Base-by-base conservation (phyloP, 2,329 filamentous ascomycete genomes). In the Didymosphaeria variabile region DNA sequence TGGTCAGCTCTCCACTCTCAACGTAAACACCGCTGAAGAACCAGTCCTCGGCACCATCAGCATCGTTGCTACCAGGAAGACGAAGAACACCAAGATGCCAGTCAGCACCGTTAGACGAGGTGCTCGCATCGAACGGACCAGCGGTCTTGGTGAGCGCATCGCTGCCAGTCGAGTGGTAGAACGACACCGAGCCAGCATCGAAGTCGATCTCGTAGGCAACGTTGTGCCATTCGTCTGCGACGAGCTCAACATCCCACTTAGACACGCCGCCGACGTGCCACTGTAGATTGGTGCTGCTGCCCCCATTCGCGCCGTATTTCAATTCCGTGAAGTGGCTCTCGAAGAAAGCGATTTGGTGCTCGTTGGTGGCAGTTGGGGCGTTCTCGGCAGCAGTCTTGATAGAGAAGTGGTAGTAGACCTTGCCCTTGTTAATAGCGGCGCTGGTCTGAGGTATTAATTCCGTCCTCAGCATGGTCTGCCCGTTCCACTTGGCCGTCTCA, bases 121-220 rank as follows among this genome's bases (percentile, higher is more conserved):
- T 87, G 53, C 83, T 85, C 0, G 83, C 86, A 7, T 82, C 82
- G 50, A 92, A 84, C 1, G 89, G 87, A 3, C 84, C 83, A 5
- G 88, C 88, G 1, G 85, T 85, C 72, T 86, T 83, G 58, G 78
- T 82, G 23, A 92, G 79, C 21, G 84, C 79, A 38, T 85, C 83
- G 17, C 81, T 79, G 36, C 88, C 89, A 17, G 87, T 89, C 0
- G 88, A 91, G 76, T 91, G 88, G 85, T 88, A 91, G 77, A 92
- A 87, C 13, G 84, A 85, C 31, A 92, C 88, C 5, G 84, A 87
- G 66, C 84, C 80, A 44, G 81, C 84, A 19, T 77, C 78, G 69
- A 92, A 93, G 79, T 92, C 82, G 62, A 91, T 90, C 74, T 88
- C 89, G 70, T 91, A 92, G 53, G 89, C 90, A 68, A 91, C 83